Evolutionary conservation across 1,284 basidiomycete species (phyloP), one percentile per base, ranked within the genome.

Genomic region (Ganoderma multipileum): DNA sequence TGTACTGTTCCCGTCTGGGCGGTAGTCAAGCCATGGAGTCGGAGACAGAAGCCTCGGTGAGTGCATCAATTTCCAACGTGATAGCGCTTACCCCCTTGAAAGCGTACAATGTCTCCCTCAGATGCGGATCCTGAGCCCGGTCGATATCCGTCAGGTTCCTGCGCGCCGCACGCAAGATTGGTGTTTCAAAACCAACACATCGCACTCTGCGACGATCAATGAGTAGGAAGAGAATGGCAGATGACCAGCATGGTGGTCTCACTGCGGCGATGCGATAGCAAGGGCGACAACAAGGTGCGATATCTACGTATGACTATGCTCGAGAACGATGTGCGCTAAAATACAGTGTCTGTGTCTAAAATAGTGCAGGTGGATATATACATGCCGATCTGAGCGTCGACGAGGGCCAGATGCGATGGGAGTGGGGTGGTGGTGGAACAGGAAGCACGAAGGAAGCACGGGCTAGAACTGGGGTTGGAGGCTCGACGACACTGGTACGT

Each of bases 401-500:
- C 33, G 44, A 20, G 23, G 59, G 59, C 38, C 41, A 26, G 41
- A 28, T 20, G 38, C n/a, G 41, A 63, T 50, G 42, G 30, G 14
- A 16, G n/a, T 36, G 47, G 44, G 12, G 47, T 20, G 50, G 11
- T 20, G 44, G 63, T 39, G 26, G 55, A 38, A 38, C 7, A 33
- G n/a, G 36, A 38, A 38, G 36, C 28, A 36, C 20, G 55, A 20
- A 33, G 33, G 18, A 38, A 20, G 33, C 33, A 23, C 55, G 8
- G 55, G 55, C 55, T n/a, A 38, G 11, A 38, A 30, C 41, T 55
- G 54, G 23, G 47, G 23, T 38, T 57, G 16, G 59, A 20, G 28
- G 36, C 30, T 28, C 16, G 63, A 58, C 9, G 65, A 54, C 16
- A 70, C 68, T 28, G 78, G 78, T 50, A 75, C 73, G 72, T 89